Evolutionary conservation across 306 rosid genomes (phyloP), one percentile per base, ranked within the genome.

Genomic region (Parietaria judaica): DNA sequence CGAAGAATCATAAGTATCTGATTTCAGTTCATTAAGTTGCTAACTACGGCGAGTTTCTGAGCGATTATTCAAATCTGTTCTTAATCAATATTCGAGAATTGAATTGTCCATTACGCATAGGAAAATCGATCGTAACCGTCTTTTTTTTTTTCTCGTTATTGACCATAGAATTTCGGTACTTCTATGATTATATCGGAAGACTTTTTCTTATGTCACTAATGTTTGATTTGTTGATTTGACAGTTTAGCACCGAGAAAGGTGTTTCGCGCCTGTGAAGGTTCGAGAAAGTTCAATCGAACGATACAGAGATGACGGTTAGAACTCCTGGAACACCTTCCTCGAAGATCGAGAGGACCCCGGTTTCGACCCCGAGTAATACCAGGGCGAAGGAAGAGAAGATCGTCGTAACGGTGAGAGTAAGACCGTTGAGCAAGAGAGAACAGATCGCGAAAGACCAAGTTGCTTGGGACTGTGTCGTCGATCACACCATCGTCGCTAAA

Each of bases 271-370:
- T 59, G 54, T 8, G 1, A 48, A 38, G 35, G 34, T 36, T 54
- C 56, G 15, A 63, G 64, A 54, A 31, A 31, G 31, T 14, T 41
- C 63, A 31, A 23, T n/a, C 8, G 47, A 53, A 60, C 53, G 49
- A 34, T 9, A 34, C 46, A 78, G 78, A 72, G 53, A 94, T 94
- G 99, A 86, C 95, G 16, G 73, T 74, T 12, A 83, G 78, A 73
- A 79, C 97, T 58, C 99, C 99, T 51, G 97, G 94, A 74, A 94
- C 97, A 34, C 99, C 99, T 74, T 68, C 78, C 6, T 86, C 99
- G 6, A 94, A 88, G 75, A 79, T 78, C 11, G 99, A 88, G 6
- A 86, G 94, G 84, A 88, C 94, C 16, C 89, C 89, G 0, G 84
- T 72, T 15, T 77, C 99, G 52, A 94, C 99, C 35, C 97, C 97